Base-by-base conservation (phyloP, 495 filamentous ascomycete genomes). In the Aspergillus sclerotioniger region DNA sequence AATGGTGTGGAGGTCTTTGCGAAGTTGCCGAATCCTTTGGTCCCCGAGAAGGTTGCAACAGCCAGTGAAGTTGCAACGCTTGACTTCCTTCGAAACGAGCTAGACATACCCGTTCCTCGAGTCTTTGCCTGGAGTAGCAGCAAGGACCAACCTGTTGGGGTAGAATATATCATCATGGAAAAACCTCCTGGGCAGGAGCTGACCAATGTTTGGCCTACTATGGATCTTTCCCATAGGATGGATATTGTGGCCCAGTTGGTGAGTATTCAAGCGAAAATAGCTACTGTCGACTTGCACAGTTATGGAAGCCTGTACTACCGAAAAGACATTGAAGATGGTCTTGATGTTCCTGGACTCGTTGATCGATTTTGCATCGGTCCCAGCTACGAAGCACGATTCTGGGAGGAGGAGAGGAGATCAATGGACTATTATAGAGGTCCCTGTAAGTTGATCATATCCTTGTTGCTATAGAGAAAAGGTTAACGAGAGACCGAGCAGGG, bases 51-150 rank as follows among this genome's bases (percentile, higher is more conserved):
- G 16, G 52, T 60, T 16, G 50, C 59, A n/a, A 62, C 62, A 0
- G 65, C 67, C 16, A 66, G 65, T 51, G 71, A 73, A 57, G 71
- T 70, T 10, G 71, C 71, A 0, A 71, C 69, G 33, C 56, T 73
- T 50, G 54, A 62, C 3, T 74, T 65, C 57, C 58, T 69, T 20
- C 48, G 68, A 60, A 51, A 63, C 37, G 39, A 54, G 12, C 59
- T 62, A 16, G 32, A 50, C 25, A 56, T 68, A 39, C 71, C 71
- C 19, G 69, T 59, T 17, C 59, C 62, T 9, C 35, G 32, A 33
- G 58, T 63, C 4, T 53, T 58, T 49, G 57, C 57, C 4, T 67
- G 54, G 53, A 41, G 57, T 28, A 52, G 35, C 28, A 48, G 29
- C 16, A 12, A 17, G 17, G 39, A 50, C 19, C 55, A 62, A 9